These are phyloP conservation scores for Cryptococcus hybrid DNA, from an alignment of 1,284 basidiomycete genomes.

Conservation along the genomic window DNA sequence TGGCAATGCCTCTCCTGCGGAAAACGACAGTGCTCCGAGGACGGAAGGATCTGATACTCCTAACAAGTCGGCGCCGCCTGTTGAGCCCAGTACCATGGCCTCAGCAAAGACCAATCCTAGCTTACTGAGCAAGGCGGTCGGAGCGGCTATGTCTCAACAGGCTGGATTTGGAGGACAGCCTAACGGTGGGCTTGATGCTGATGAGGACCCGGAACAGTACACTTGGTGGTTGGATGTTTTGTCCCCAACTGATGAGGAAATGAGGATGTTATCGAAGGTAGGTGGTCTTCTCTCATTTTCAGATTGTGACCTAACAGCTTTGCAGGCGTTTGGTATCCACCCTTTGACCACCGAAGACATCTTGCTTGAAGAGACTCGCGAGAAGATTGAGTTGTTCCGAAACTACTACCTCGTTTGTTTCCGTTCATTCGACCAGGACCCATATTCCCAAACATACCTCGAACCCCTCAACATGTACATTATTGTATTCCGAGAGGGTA, in stretches of 20 bases:
- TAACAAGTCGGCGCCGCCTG: constrained; percentile 2
- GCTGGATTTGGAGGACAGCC: constrained; percentile 10
- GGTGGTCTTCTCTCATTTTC: constrained; percentile 10
- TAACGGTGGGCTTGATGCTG: constrained; percentile 10
- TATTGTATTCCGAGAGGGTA: constrained; percentile 98
- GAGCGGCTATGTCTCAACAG: constrained; percentile 18
- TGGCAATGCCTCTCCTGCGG: not conserved
- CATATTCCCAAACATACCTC: constrained; percentile 93
- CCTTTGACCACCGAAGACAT: constrained; percentile 99
- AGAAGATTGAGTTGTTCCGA: constrained; percentile 99
- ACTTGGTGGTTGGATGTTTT: constrained; percentile 99
- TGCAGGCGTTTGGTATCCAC: constrained; percentile 91
- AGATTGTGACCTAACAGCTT: not conserved
- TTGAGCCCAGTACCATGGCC: constrained; percentile 13
- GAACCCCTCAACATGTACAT: constrained; percentile 99
- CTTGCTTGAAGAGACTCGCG: constrained; percentile 97
- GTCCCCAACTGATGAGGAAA: constrained; percentile 95
- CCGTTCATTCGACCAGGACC: constrained; percentile 98
- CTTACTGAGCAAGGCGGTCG: constrained; percentile 31
- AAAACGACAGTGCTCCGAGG: constrained; percentile 4
- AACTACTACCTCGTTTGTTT: constrained; percentile 99
- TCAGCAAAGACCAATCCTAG: constrained; percentile 28
- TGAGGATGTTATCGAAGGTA: constrained; percentile 93
- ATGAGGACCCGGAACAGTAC: constrained; percentile 62
- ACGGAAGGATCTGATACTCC: constrained; percentile 47